Conservation (phyloP, 2,329 filamentous ascomycete species). For the Incumbomyces delicatus region DNA sequence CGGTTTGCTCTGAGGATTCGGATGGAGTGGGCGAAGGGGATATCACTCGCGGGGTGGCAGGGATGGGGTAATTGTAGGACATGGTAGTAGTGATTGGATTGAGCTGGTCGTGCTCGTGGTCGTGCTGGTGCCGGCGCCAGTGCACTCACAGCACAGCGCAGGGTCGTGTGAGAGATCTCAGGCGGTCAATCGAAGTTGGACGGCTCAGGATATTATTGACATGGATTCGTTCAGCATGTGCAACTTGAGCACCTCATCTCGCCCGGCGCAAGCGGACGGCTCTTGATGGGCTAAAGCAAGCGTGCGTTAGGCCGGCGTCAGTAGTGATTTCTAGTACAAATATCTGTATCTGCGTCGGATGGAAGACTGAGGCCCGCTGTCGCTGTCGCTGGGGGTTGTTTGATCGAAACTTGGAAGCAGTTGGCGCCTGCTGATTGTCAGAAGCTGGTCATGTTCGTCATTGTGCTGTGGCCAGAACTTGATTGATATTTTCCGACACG, state of each 20-base stretch:
- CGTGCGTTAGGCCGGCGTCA: no score
- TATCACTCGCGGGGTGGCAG: conserved; percentile 75
- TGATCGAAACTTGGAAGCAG: not conserved
- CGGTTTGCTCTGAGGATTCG: conserved; percentile 41
- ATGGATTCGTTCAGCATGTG: not conserved
- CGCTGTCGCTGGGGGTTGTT: not conserved
- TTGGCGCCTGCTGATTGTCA: not conserved
- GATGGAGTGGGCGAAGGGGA: conserved; percentile 74
- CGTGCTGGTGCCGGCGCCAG: no score
- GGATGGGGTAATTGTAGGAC: conserved; percentile 48
- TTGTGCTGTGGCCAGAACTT: not conserved
- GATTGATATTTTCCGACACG: conserved; percentile 5
- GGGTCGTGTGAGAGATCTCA: not conserved
- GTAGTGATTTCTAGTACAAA: not conserved
- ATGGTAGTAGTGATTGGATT: conserved; percentile 24
- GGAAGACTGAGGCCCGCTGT: not conserved
- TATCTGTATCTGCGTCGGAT: not conserved
- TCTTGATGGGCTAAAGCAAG: not conserved
- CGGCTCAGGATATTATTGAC: not conserved
- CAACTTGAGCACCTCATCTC: not conserved
- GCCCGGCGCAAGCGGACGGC: not conserved
- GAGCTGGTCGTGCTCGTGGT: no score
- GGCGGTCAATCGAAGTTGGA: not conserved
- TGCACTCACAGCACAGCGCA: not conserved
- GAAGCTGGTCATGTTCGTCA: conserved; percentile 1